A percentile compares a stretch with the other conserved stretches of the same genome.
phyloP scores from a whole-genome alignment of 1,284 basidiomycete species.

The Cryptococcus maquisensis region DNA sequence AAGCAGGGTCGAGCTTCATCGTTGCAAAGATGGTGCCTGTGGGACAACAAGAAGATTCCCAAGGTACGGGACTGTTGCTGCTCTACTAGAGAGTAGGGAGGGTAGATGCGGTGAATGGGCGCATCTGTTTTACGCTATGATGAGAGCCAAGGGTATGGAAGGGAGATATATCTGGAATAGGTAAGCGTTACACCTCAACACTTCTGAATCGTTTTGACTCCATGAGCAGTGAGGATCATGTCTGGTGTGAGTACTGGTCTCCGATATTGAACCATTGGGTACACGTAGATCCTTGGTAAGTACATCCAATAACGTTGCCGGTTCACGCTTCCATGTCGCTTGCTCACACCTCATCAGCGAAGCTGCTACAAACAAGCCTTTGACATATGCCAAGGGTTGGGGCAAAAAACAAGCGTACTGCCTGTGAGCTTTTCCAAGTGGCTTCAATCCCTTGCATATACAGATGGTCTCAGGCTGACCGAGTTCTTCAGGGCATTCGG shows the following conservation, averaged over 20 bases:
- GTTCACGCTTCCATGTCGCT: not conserved
- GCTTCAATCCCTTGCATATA: not conserved
- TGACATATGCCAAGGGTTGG: constrained; percentile 52
- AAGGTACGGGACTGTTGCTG: constrained; percentile 42
- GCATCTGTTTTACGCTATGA: constrained; percentile 51
- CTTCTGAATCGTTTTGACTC: not conserved
- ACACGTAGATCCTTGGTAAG: constrained; percentile 51
- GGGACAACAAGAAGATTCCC: constrained; percentile 43
- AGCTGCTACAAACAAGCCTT: constrained; percentile 47
- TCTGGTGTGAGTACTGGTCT: constrained; percentile 52
- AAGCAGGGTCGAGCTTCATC: constrained; percentile 49
- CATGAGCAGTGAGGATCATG: constrained; percentile 50
- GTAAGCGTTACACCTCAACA: constrained; percentile 2
- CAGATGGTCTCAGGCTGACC: no score
- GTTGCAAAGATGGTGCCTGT: constrained; percentile 22
- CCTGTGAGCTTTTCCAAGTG: constrained; percentile 23
- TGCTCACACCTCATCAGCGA: constrained; percentile 31
- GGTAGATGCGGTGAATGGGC: constrained; percentile 54
- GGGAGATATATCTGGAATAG: constrained; percentile 47
- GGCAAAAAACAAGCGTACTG: constrained; percentile 52
- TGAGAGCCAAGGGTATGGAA: constrained; percentile 47
- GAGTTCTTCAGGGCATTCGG: constrained; percentile 42
- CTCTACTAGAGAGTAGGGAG: constrained; percentile 42
- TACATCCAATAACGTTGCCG: not conserved
- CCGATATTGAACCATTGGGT: constrained; percentile 47